Base-by-base conservation (phyloP, 306 rosid species). In the Geum urbanum region DNA sequence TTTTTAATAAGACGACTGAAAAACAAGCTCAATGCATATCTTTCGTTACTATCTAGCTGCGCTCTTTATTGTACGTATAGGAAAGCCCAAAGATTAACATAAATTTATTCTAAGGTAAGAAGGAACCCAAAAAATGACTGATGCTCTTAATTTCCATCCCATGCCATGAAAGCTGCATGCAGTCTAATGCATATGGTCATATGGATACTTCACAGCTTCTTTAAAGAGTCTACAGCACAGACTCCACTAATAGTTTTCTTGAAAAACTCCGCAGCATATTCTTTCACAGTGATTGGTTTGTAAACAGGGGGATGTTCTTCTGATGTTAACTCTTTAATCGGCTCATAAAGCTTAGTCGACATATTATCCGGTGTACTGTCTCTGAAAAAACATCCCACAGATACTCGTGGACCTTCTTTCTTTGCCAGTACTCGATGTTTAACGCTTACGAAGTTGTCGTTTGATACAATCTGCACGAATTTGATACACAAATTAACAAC, bases 361-460 rank as follows among this genome's bases (percentile, higher is more conserved):
- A 8, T 20, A 5, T 24, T 22, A 4, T 11, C 8, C 18, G 16
- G 15, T 48, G n/a, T 3, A 19, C 6, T 0, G 24, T 5, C 16
- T 5, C 13, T 4, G 16, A 56, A 56, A 12, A 56, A 22, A 11
- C 16, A 56, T 5, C 9, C 40, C 61, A 56, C 40, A 11, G 40
- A 56, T 10, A 56, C 16, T 56, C 61, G 22, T 56, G 61, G 61
- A 56, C 61, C 39, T 56, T 56, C 61, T 56, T 22, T 24, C 61
- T 56, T 55, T 56, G 61, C 16, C 61, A 56, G 5, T 16, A 56
- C 61, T 55, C 8, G 22, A 24, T 24, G 61, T 10, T 10, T 13
- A 22, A 56, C 61, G n/a, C 61, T 56, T 11, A 22, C 37, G 8
- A 56, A 56, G 39, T 56, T 24, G 22, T 56, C 39, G 24, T 56